Evolutionary conservation across 768 basidiomycete genomes (phyloP).

Genomic region (Podaxis pistillaris): DNA sequence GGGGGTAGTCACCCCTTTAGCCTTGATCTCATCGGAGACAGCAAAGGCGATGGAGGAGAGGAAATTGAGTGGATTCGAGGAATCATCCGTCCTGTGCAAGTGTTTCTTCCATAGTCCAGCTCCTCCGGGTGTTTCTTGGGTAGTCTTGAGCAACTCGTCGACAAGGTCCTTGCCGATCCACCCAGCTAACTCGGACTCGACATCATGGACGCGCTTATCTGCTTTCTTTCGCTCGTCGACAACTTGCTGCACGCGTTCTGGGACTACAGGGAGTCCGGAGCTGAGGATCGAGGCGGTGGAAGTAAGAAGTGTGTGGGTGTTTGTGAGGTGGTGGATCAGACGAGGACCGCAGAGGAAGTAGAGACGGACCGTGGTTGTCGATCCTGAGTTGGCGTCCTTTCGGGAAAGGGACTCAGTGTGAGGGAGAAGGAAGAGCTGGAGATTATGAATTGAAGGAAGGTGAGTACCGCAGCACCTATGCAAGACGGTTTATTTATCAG

Average conservation of each 20-base stretch:
- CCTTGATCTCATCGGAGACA: constrained; percentile 27
- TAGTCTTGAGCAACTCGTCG: constrained; percentile 28
- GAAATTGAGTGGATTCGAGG: constrained; percentile 55
- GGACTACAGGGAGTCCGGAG: constrained; percentile 64
- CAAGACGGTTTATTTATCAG: background rate
- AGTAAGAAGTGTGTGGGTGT: constrained; percentile 55
- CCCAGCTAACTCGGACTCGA: constrained; percentile 64
- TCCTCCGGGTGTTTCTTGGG: constrained; percentile 20
- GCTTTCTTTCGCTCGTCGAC: constrained; percentile 65
- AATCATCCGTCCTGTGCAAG: constrained; percentile 62
- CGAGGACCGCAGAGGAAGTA: constrained; percentile 85
- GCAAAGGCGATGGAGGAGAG: constrained; percentile 55
- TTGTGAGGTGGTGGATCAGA: constrained; percentile 58
- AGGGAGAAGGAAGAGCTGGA: constrained; percentile 70
- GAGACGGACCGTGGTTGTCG: constrained; percentile 64
- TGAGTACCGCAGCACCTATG: constrained; percentile 82
- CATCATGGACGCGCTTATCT: constrained; percentile 65
- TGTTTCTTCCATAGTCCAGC: constrained; percentile 41
- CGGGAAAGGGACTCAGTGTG: constrained; percentile 67
- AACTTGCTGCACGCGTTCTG: constrained; percentile 65
- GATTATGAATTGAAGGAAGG: constrained; percentile 69
- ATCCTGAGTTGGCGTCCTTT: constrained; percentile 28
- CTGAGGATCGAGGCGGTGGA: constrained; percentile 60
- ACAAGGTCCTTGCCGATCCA: constrained; percentile 42
- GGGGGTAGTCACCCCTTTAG: constrained; percentile 16